Base-by-base conservation (phyloP, 192 early-diverging fungal species). In the Spinellus fusiger region DNA sequence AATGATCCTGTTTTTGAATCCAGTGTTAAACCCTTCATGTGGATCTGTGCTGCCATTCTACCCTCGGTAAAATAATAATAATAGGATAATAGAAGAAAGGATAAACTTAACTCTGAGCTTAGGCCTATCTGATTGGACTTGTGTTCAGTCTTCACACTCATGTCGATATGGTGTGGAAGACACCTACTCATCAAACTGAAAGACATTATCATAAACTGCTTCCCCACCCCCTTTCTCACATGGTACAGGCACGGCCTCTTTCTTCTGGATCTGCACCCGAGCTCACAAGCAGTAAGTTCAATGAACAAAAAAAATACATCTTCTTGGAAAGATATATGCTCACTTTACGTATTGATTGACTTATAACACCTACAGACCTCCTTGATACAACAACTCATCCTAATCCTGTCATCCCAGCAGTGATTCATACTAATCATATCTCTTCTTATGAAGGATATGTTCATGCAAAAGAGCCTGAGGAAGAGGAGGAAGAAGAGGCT, bases 101-200 rank as follows among this genome's bases (percentile, higher is more conserved):
- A n/a, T n/a, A n/a, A n/a, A n/a, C 58, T 15, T 2, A 20, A 28
- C 22, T 56, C 26, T 61, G 86, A 49, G n/a, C 13, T 12, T 44
- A 44, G 40, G 84, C 92, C 27, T 98, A 98, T 65, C 69, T 87
- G 35, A 88, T 95, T 62, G 96, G 93, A 37, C 80, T 98, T 54
- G 86, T 85, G 81, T 98, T 97, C 60, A 93, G 92, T 56, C 84
- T 98, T 27, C 82, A 88, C 46, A 98, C 96, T 0, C 96, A 98
- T 62, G 87, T 89, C 38, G 80, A 88, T 53, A 83, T 80, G 61
- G 78, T 90, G 15, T 84, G 86, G 77, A 83, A 88, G 61, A 13
- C 49, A 54, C 23, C 69, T 47, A 6, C 60, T 63, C 61, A 70
- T 54, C 40, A 37, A 35, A 51, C 34, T 7, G 49, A 59, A 38